Percentiles rank a stretch among this genome's conserved stretches.
These are phyloP conservation scores for Cyberlindnera petersonii DNA, from an alignment of 805 yeast genomes.

Conservation along the genomic window DNA sequence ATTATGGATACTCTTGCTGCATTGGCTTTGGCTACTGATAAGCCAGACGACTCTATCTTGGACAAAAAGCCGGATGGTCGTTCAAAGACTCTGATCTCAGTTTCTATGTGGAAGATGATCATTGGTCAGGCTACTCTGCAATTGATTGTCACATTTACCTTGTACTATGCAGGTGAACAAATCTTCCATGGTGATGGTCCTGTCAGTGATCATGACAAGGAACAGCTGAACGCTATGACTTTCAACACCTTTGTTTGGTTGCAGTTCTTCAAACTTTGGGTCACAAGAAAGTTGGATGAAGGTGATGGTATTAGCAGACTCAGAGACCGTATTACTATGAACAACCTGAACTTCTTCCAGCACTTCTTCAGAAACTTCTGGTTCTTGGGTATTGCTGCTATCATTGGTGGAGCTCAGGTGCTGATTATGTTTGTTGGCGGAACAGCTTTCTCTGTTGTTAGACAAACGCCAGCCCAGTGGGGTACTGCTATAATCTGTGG, in stretches of 20 bases:
- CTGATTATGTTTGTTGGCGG: constrained; percentile 97
- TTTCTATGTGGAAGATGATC: constrained; percentile 98
- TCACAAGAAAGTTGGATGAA: constrained; percentile 87
- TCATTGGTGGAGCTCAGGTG: constrained; percentile 82
- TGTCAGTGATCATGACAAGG: constrained; percentile 41
- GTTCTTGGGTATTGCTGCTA: constrained; percentile 63
- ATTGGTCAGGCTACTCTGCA: constrained; percentile 81
- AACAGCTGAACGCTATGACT: constrained; percentile 75
- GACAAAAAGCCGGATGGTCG: constrained; percentile 84
- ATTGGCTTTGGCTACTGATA: constrained; percentile 94
- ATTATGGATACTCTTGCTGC: constrained; percentile 99
- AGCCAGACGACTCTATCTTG: constrained; percentile 80
- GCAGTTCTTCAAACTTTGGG: constrained; percentile 90
- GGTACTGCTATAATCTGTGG: constrained; percentile 32
- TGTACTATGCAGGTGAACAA: constrained; percentile 73
- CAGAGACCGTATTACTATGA: constrained; percentile 52
- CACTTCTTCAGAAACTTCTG: constrained; percentile 81
- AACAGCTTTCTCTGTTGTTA: constrained; percentile 79
- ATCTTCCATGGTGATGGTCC: constrained; percentile 45
- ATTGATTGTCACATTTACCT: constrained; percentile 68
- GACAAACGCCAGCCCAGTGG: constrained; percentile 88
- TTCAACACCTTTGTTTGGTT: constrained; percentile 97
- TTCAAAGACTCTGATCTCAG: constrained; percentile 70
- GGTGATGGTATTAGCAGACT: constrained; percentile 62
- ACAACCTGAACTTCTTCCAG: constrained; percentile 76